These are phyloP conservation scores for Choanephora cucurbitarum DNA, from an alignment of 371 early-diverging fungal genomes.

Conservation along the genomic window DNA sequence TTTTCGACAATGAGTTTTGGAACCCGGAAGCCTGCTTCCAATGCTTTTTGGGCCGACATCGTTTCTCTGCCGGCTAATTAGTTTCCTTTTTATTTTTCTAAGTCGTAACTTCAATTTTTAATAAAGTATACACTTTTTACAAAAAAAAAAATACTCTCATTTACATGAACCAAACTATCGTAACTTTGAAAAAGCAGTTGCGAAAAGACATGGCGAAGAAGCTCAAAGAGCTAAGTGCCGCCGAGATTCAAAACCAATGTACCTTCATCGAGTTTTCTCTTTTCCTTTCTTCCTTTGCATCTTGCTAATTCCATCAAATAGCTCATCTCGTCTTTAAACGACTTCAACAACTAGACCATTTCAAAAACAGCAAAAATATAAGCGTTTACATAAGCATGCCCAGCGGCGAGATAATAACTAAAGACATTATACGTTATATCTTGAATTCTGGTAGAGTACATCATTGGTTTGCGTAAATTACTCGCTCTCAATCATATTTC, in stretches of 20 bases:
- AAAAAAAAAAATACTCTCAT: too few relatives aligned
- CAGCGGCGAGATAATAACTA: conserved; percentile 60
- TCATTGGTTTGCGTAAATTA: background rate
- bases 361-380: conserved; percentile 50
- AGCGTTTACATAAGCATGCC: conserved; percentile 73
- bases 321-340: conserved; percentile 53
- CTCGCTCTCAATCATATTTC: background rate
- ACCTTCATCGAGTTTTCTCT: too few relatives aligned
- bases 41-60: too few relatives aligned
- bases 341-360: conserved; percentile 47
- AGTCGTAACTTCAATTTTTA: too few relatives aligned
- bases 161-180: conserved; percentile 23
- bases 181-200: conserved; percentile 43
- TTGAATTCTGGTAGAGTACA: conserved; percentile 45
- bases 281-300: background rate
- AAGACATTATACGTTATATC: conserved; percentile 53
- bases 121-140: too few relatives aligned
- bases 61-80: too few relatives aligned
- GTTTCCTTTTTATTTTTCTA: too few relatives aligned
- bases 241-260: conserved; percentile 50
- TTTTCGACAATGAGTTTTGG: too few relatives aligned
- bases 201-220: conserved; percentile 55
- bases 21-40: too few relatives aligned
- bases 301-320: conserved; percentile 12
- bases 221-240: conserved; percentile 33